Evolutionary conservation across 1,284 basidiomycete species (phyloP).

Genomic region (Exobasidium rhododendri): DNA sequence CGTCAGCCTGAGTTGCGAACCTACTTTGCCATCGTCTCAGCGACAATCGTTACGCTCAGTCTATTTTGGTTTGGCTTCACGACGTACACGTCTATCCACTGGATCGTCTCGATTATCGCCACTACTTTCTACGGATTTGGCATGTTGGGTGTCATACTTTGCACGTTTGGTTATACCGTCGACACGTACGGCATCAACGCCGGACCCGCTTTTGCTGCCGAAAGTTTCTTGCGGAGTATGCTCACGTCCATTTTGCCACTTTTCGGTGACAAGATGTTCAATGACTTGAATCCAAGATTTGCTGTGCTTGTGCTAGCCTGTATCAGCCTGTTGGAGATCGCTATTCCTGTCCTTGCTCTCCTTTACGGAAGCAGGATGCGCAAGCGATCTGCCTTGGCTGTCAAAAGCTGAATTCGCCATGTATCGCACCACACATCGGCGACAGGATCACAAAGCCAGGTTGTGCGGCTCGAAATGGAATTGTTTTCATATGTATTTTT

Average conservation of each 20-base stretch:
- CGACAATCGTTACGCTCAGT: background rate
- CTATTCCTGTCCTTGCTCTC: no score
- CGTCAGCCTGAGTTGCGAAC: background rate
- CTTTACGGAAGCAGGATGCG: no score
- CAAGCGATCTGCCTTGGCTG: no score
- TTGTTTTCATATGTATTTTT: no score
- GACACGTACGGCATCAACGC: background rate
- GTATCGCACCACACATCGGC: no score
- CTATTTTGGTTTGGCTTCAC: constrained; percentile 27
- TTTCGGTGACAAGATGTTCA: constrained; percentile 6
- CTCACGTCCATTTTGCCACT: constrained; percentile 9
- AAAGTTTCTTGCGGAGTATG: background rate
- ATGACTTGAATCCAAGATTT: constrained; percentile 1
- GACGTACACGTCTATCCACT: constrained; percentile 21
- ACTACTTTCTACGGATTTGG: constrained; percentile 2
- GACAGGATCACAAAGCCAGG: no score
- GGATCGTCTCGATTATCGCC: constrained; percentile 27
- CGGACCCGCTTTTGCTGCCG: constrained; percentile 9
- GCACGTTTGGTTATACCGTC: constrained; percentile 9
- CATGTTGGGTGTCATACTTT: background rate
- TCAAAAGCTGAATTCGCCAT: no score
- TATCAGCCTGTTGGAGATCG: no score
- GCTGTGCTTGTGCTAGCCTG: constrained; percentile 5
- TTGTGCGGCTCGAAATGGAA: no score
- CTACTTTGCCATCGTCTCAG: background rate